Percentiles rank a stretch among this genome's conserved stretches.
These are phyloP conservation scores for Croton setiger DNA, from an alignment of 441 rosid species.

Conservation along the genomic window DNA sequence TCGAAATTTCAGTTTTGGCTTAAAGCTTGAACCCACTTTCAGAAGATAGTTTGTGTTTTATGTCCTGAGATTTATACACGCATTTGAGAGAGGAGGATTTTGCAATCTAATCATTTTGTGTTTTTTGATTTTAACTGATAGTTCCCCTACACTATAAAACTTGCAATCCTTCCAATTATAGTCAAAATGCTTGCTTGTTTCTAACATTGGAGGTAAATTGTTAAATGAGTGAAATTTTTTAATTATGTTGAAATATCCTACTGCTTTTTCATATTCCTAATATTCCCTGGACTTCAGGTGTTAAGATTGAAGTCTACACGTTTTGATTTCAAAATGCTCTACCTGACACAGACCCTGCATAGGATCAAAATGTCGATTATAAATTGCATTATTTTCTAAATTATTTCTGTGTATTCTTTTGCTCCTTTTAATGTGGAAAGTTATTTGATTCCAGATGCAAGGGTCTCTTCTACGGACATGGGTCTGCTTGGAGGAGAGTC, in stretches of 20 bases:
- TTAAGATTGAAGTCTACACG: background rate
- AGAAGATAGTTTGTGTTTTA: background rate
- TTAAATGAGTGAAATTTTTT: background rate
- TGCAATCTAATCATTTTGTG: background rate
- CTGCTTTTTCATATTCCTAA: background rate
- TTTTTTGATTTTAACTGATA: background rate
- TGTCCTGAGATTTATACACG: background rate
- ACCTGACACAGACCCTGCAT: background rate
- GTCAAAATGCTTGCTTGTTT: conserved; percentile 7
- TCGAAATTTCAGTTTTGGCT: conserved; percentile 4
- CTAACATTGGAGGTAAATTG: background rate
- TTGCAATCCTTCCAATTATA: conserved; percentile 4
- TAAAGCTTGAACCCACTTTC: background rate
- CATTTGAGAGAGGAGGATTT: background rate
- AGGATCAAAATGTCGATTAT: conserved; percentile 25
- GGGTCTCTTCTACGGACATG: conserved; percentile 30
- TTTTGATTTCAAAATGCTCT: background rate
- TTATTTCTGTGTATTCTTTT: conserved; percentile 12
- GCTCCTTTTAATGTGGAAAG: conserved; percentile 12
- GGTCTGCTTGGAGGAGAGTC: conserved; percentile 28
- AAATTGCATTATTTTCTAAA: background rate
- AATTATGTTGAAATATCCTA: background rate
- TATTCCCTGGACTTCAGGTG: background rate
- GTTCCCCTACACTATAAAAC: background rate
- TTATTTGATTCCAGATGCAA: conserved; percentile 33